Evolutionary conservation across 2,329 filamentous ascomycete species (phyloP), one percentile per base, ranked within the genome.

Genomic region (Trichoderma sp.): DNA sequence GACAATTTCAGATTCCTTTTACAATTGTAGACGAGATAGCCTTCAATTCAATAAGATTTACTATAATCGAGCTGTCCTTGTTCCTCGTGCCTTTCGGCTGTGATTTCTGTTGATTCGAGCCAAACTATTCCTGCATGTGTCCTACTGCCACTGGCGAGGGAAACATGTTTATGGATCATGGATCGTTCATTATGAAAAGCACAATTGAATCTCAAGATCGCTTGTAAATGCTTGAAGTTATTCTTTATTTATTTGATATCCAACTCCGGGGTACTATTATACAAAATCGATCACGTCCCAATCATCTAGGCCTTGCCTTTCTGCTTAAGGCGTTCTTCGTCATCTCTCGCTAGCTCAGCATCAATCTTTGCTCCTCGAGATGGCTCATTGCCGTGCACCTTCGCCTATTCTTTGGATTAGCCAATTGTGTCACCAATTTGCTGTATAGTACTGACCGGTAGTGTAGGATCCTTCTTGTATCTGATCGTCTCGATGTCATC

Each of bases 281-380:
- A 34, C 30, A 34, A 34, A 12, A 24, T 28, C 57, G 24, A 12
- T 9, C 28, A 28, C 39, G n/a, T 17, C 19, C 21, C 6, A 39
- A n/a, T n/a, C 19, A 26, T 24, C 30, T 56, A 57, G 28, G 70
- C 73, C 67, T 76, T 76, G 30, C 73, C 72, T 82, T 90, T 91
- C 74, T 81, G 83, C 78, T 80, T 83, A 67, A 92, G 72, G 62
- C 83, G 78, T 69, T 83, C 85, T 72, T 90, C 85, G 66, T 93
- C 90, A 71, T 92, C 90, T 5, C 85, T 84, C 72, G 84, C 80
- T 54, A 93, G 70, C 76, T 90, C 74, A 65, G 90, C 85, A 75
- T 93, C 90, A 65, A 92, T 83, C 81, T 90, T 85, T 26, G 90
- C 90, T 19, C 90, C 90, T 72, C 81, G 85, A 21, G 86, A 90